phyloP scores from a whole-genome alignment of 2,329 filamentous ascomycete species.

The Alternaria hordeiaustralica region DNA sequence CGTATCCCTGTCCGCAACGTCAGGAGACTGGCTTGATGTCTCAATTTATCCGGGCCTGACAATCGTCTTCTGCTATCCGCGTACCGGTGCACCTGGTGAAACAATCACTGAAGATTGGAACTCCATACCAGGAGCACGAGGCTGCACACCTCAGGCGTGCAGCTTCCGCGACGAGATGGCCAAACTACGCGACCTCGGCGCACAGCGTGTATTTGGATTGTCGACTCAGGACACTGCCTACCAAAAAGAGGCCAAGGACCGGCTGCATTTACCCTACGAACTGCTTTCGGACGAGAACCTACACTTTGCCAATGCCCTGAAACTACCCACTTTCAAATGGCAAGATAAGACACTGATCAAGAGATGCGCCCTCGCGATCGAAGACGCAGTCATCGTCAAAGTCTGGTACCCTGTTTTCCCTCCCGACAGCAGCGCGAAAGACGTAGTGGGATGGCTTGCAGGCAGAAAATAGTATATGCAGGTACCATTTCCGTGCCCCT shows the following conservation, averaged over 20 bases:
- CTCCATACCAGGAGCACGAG: constrained; percentile 52
- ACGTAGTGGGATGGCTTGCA: constrained; percentile 46
- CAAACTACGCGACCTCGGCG: constrained; percentile 22
- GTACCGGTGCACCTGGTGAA: constrained; percentile 50
- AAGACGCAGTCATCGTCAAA: constrained; percentile 50
- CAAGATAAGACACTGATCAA: constrained; percentile 47
- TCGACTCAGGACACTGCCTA: constrained; percentile 51
- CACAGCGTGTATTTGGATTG: constrained; percentile 47
- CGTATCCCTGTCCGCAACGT: constrained; percentile 44
- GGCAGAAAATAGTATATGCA: constrained; percentile 28
- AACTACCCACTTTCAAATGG: constrained; percentile 52
- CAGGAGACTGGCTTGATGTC: constrained; percentile 34
- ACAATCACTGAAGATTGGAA: constrained; percentile 52
- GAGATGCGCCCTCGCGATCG: constrained; percentile 48
- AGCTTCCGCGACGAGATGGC: constrained; percentile 48
- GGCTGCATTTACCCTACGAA: constrained; percentile 50
- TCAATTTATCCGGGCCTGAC: constrained; percentile 47
- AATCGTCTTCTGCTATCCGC: constrained; percentile 54
- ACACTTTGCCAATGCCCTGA: constrained; percentile 42
- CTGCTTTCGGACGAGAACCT: constrained; percentile 51
- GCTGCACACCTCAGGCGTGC: constrained; percentile 54
- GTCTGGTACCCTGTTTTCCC: constrained; percentile 55
- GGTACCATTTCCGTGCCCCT: constrained; percentile 25
- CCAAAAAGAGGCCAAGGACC: constrained; percentile 48
- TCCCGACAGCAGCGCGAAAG: constrained; percentile 49